Evolutionary conservation across 495 filamentous ascomycete species (phyloP).

Genomic region (Penicillium steckii): DNA sequence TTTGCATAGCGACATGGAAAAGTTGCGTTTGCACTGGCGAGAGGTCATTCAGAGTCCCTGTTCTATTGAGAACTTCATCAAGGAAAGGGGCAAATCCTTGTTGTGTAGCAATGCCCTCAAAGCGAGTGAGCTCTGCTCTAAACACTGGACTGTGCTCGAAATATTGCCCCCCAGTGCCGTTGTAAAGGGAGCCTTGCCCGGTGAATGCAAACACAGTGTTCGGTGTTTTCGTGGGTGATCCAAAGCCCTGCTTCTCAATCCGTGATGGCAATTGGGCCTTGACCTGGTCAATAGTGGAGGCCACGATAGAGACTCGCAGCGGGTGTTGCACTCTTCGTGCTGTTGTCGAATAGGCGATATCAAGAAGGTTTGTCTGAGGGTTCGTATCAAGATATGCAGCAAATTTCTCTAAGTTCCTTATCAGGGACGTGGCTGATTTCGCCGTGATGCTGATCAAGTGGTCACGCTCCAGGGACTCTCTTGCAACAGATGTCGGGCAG

Average conservation of each 20-base stretch:
- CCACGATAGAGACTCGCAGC: constrained; percentile 37
- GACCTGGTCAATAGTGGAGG: background rate
- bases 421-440: too few species aligned
- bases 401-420: background rate
- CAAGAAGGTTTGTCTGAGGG: constrained; percentile 7
- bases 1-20: constrained; percentile 10
- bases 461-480: too few species aligned
- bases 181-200: constrained; percentile 65
- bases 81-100: too few species aligned
- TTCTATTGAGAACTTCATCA: too few species aligned
- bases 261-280: too few species aligned
- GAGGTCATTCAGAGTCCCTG: background rate
- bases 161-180: constrained; percentile 18
- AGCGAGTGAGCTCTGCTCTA: too few species aligned
- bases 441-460: too few species aligned
- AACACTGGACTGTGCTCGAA: too few species aligned
- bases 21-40: background rate
- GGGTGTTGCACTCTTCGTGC: constrained; percentile 67
- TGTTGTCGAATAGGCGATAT: constrained; percentile 63
- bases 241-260: too few species aligned
- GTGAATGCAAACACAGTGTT: constrained; percentile 62
- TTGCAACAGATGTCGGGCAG: too few species aligned
- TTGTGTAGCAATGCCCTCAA: too few species aligned
- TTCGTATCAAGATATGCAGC: background rate
- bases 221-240: too few species aligned